Percentiles rank a stretch among this genome's conserved stretches.
phyloP scores from a whole-genome alignment of 495 filamentous ascomycete species.

The Neurospora sp. region DNA sequence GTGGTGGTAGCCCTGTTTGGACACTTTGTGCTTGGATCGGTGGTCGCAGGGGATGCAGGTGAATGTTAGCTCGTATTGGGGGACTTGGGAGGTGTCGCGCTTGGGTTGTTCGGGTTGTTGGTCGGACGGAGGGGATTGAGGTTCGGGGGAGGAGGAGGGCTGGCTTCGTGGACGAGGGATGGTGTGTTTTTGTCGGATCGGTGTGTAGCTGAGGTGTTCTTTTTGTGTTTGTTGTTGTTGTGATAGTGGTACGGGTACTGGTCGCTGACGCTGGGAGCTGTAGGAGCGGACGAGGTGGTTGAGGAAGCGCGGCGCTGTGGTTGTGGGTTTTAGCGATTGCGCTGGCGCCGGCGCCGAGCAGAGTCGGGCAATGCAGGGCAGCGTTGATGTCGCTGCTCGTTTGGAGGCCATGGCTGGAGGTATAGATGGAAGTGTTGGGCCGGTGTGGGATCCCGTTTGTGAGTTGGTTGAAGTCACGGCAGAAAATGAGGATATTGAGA shows the following conservation, averaged over 20 bases:
- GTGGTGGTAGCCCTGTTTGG: slow-evolving; percentile 87
- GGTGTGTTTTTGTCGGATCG: slow-evolving; percentile 22
- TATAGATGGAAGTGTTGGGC: neutral
- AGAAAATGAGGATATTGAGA: neutral
- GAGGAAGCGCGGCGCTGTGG: slow-evolving; percentile 3
- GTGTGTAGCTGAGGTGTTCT: neutral
- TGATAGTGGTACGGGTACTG: neutral
- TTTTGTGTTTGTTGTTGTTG: neutral
- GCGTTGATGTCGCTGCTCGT: neutral
- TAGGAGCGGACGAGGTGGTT: neutral
- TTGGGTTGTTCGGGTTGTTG: slow-evolving; percentile 7
- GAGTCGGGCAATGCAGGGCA: slow-evolving; percentile 4
- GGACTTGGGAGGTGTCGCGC: slow-evolving; percentile 29
- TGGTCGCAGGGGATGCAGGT: slow-evolving; percentile 79
- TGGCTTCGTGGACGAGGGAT: slow-evolving; percentile 25
- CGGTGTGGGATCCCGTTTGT: neutral
- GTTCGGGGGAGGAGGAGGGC: slow-evolving; percentile 18
- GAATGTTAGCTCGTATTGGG: slow-evolving; percentile 75
- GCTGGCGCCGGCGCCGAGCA: slow-evolving; percentile 8
- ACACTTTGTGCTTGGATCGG: slow-evolving; percentile 66
- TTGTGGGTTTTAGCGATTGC: neutral
- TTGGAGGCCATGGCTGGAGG: slow-evolving; percentile 10
- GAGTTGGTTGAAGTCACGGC: neutral
- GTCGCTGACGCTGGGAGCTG: neutral
- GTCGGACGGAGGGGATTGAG: slow-evolving; percentile 13